phyloP scores from a whole-genome alignment of 202 grass and related monocot species.

The Tripidium arundinaceum region DNA sequence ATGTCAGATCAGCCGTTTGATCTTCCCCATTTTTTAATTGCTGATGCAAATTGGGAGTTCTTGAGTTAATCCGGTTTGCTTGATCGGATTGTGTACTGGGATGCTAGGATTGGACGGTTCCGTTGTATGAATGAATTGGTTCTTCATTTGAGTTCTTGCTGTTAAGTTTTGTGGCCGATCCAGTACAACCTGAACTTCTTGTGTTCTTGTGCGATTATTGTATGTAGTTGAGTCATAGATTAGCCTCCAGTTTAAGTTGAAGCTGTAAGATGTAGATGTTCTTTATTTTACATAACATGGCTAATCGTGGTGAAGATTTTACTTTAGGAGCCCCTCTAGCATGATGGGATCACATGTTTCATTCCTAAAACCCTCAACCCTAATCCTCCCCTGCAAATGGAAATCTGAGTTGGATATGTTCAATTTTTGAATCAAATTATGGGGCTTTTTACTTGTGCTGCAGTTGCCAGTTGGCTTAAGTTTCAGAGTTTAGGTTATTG shows the following conservation, averaged over 20 bases:
- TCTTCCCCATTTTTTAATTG: neutral
- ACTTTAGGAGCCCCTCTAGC: neutral
- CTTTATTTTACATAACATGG: neutral
- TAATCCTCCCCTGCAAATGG: neutral
- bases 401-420: neutral
- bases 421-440: neutral
- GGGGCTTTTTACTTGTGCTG: neutral
- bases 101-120: neutral
- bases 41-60: neutral
- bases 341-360: neutral
- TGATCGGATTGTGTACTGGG: neutral
- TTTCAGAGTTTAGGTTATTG: neutral
- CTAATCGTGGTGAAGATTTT: neutral
- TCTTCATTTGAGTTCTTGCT: slow-evolving; percentile 4
- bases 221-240: neutral
- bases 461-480: neutral
- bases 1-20: neutral
- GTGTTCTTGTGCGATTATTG: neutral
- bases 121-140: neutral
- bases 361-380: neutral
- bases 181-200: neutral
- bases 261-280: neutral
- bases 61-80: neutral
- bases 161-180: neutral
- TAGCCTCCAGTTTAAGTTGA: neutral